Conservation (phyloP, 257 asterid species). For the Asclepias syriaca region DNA sequence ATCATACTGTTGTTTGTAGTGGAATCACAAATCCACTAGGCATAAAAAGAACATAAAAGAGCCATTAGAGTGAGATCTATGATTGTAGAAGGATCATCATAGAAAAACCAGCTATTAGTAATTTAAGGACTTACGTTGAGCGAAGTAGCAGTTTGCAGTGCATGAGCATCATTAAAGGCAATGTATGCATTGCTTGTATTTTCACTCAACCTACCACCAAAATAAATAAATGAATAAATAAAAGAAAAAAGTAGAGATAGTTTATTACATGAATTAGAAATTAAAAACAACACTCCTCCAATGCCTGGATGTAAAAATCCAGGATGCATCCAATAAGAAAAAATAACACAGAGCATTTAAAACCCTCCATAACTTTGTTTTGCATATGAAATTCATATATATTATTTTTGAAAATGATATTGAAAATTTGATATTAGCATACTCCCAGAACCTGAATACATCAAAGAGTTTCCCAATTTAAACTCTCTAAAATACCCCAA, state of each 20-base stretch:
- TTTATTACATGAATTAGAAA: constrained; percentile 5
- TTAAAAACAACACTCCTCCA: neutral
- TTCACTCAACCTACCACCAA: constrained; percentile 32
- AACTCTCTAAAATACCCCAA: neutral
- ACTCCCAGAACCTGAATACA: neutral
- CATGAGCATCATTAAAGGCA: constrained; percentile 48
- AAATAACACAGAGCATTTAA: neutral
- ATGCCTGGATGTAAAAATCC: neutral
- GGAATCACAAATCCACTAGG: neutral
- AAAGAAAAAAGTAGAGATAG: neutral
- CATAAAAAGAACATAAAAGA: neutral
- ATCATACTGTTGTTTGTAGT: neutral
- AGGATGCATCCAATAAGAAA: neutral
- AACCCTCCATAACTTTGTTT: neutral
- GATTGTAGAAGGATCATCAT: neutral
- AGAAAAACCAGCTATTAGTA: neutral
- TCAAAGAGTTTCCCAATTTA: neutral
- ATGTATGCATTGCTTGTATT: constrained; percentile 39
- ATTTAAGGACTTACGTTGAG: constrained; percentile 43
- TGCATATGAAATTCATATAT: neutral
- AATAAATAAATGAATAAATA: neutral
- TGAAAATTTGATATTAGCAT: neutral
- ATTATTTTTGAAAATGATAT: neutral
- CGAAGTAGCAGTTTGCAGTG: constrained; percentile 49
- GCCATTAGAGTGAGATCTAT: neutral